Evolutionary conservation across 1,284 basidiomycete species (phyloP), one percentile per base, ranked within the genome.

Genomic region (Trametes pubescens): DNA sequence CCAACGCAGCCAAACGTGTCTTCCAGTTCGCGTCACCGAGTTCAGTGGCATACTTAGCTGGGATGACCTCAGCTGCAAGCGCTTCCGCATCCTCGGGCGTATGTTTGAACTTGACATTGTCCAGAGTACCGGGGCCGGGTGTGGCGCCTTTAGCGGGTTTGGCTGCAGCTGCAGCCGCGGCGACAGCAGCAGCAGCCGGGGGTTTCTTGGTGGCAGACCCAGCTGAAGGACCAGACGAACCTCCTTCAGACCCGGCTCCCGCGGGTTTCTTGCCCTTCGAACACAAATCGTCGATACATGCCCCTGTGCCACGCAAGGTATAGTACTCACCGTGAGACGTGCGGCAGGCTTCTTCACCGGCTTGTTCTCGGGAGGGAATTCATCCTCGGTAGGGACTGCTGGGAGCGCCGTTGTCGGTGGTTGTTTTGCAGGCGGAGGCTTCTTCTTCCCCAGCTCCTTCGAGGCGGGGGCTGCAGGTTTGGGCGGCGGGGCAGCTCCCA

Each of bases 11-110:
- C 52, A 99, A 79, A 57, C 98, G 84, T 29, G 90, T 86, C 78
- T 99, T 99, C 98, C 98, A 99, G 69, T 95, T 94, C 2, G 88
- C 79, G 76, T 98, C 96, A 18, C 82, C 89, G 5, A 99, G 80
- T 64, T 92, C 90, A 3, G 86, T 84, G 51, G 91, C 83, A 43
- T 94, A 87, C 38, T 86, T 83, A 0, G 84, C 73, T 0, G 97
- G 96, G 51, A 99, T 88, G 13, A 89, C 74, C 18, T 92, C 91
- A 3, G 85, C 81, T 14, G 94, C 94, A 53, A 93, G 83, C 3
- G 82, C 86, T 57, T 98, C 95, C 3, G 97, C 97, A 72, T 98
- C 96, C 78, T 99, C 98, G 0, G 94, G 88, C 0, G 90, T 90
- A 76, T 94, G 95, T 67, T 91, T 94, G 78, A 89, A 99, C 75